Evolutionary conservation across 2,329 filamentous ascomycete species (phyloP).

Genomic region (Mollisia scopiformis): DNA sequence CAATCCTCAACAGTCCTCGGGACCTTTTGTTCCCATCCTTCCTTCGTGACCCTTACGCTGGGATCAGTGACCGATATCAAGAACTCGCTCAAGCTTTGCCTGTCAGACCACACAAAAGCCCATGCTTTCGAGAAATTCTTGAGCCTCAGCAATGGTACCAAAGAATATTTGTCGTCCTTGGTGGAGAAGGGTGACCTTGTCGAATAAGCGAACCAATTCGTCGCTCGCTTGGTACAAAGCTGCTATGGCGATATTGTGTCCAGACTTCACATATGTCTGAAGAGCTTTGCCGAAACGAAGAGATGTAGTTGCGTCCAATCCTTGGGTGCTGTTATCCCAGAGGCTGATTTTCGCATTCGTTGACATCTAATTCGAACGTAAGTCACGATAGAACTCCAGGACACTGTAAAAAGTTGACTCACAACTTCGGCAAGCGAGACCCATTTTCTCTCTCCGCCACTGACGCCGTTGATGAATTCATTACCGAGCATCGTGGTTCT

Average conservation of each 20-base stretch:
- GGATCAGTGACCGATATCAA: neutral
- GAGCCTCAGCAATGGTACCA: neutral
- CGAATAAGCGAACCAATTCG: slow-evolving; percentile 52
- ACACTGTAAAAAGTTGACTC: slow-evolving; percentile 43
- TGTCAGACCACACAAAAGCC: neutral
- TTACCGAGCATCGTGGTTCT: slow-evolving; percentile 52
- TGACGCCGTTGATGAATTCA: slow-evolving; percentile 60
- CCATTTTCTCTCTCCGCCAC: slow-evolving; percentile 72
- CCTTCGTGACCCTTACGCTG: neutral
- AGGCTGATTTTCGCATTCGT: slow-evolving; percentile 48
- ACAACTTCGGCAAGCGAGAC: slow-evolving; percentile 76
- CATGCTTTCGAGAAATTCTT: neutral
- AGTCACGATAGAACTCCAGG: neutral
- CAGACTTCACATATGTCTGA: slow-evolving; percentile 64
- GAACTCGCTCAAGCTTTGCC: neutral
- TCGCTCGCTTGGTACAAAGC: slow-evolving; percentile 76
- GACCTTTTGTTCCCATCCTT: slow-evolving; percentile 57
- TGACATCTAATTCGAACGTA: neutral
- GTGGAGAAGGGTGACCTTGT: neutral
- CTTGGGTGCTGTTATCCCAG: slow-evolving; percentile 74
- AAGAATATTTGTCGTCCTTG: neutral
- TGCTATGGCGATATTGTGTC: slow-evolving; percentile 61
- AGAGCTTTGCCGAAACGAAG: slow-evolving; percentile 63
- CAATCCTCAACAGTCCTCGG: slow-evolving; percentile 58
- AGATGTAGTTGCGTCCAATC: slow-evolving; percentile 45